A percentile compares a stretch with the other conserved stretches of the same genome.
phyloP scores from a whole-genome alignment of 192 early-diverging fungal species.

The Coemansia guatemalensis region DNA sequence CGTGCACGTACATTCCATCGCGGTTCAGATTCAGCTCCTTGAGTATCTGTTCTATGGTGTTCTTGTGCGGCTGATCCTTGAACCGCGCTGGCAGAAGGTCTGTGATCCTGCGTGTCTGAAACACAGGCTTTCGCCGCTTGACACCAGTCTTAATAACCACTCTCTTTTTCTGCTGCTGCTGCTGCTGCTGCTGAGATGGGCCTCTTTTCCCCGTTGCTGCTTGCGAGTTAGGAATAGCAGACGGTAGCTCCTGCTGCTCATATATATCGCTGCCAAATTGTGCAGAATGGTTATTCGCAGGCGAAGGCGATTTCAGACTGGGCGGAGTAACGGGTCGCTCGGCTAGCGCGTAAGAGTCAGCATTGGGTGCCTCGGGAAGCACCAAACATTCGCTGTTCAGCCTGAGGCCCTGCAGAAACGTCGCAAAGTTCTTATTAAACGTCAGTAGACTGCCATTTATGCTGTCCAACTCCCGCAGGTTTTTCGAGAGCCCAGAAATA shows the following conservation, averaged over 20 bases:
- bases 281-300: background rate
- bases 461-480: constrained; percentile 39
- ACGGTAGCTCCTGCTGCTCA: background rate
- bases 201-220: background rate
- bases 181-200: constrained; percentile 1
- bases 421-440: constrained; percentile 51
- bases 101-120: constrained; percentile 39
- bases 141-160: constrained; percentile 40
- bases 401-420: constrained; percentile 43
- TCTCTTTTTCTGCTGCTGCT: constrained; percentile 31
- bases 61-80: constrained; percentile 45
- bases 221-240: constrained; percentile 10
- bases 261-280: background rate
- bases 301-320: background rate
- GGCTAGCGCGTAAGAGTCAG: constrained; percentile 30
- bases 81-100: constrained; percentile 39
- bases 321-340: constrained; percentile 35
- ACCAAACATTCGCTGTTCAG: constrained; percentile 49
- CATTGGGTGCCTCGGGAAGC: constrained; percentile 46
- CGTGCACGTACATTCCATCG: constrained; percentile 50
- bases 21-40: constrained; percentile 47
- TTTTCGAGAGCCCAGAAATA: constrained; percentile 30
- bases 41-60: constrained; percentile 39
- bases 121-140: constrained; percentile 38
- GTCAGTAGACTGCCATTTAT: constrained; percentile 47